These are phyloP conservation scores for Lonicera japonica DNA, from an alignment of 129 eudicot species.

Conservation along the genomic window DNA sequence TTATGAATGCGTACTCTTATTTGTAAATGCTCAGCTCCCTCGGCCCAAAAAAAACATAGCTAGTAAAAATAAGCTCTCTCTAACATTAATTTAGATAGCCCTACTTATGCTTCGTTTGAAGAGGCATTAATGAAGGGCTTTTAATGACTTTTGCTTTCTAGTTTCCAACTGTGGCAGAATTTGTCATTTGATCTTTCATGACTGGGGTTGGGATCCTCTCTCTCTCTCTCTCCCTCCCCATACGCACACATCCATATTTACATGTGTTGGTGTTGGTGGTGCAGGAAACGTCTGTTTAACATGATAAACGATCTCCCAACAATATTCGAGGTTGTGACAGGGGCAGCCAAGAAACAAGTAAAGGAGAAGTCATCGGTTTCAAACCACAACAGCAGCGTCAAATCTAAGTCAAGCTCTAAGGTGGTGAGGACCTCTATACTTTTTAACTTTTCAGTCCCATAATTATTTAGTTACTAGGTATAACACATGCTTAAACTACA, in stretches of 20 bases:
- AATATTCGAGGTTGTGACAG: slow-evolving; percentile 49
- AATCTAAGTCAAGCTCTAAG: slow-evolving; percentile 46
- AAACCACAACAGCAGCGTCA: slow-evolving; percentile 51
- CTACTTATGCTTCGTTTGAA: not conserved
- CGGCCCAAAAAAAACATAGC: no score
- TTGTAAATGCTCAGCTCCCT: no score
- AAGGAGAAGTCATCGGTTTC: slow-evolving; percentile 53
- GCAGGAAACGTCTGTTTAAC: slow-evolving; percentile 51
- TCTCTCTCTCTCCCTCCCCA: no score
- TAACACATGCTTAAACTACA: no score
- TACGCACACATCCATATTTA: not conserved
- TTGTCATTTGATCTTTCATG: not conserved
- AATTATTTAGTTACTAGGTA: no score
- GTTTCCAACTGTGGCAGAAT: not conserved
- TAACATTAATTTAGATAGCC: not conserved
- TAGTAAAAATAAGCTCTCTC: no score
- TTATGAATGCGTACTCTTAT: no score
- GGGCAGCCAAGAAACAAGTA: slow-evolving; percentile 47
- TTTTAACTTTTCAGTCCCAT: no score
- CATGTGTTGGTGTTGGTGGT: slow-evolving; percentile 1
- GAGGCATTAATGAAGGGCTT: not conserved
- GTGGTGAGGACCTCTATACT: not conserved
- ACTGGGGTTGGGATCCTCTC: not conserved
- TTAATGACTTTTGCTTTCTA: not conserved
- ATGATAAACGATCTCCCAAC: slow-evolving; percentile 60